Percentiles rank a stretch among this genome's conserved stretches.
phyloP scores from a whole-genome alignment of 257 asterid genomes.

The Lycium barbarum region DNA sequence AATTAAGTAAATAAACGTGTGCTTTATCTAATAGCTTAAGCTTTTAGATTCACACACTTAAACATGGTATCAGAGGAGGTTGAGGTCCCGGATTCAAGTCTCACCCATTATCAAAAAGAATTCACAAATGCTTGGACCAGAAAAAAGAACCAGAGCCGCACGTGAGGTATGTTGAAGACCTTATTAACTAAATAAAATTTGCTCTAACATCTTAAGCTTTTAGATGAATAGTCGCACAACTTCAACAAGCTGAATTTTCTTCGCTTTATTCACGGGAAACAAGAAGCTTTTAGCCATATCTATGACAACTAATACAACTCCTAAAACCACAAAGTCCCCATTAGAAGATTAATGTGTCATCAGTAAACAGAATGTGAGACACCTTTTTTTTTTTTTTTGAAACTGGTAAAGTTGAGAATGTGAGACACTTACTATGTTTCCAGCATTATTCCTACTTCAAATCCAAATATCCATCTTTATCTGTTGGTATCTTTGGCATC shows the following conservation, averaged over 20 bases:
- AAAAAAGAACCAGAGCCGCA: no score
- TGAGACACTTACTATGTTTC: no score
- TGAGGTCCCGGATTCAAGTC: not conserved
- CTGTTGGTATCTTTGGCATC: not conserved
- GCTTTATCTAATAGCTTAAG: not conserved
- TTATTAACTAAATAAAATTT: no score
- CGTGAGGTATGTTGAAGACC: no score
- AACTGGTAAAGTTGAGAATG: no score
- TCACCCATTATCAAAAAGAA: not conserved
- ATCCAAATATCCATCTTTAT: not conserved
- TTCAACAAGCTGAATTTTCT: not conserved
- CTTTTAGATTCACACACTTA: not conserved
- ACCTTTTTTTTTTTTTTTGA: no score
- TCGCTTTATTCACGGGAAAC: not conserved
- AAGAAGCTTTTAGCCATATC: not conserved
- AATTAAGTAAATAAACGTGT: not conserved
- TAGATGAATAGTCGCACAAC: not conserved
- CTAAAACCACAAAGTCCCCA: not conserved
- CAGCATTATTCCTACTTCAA: not conserved
- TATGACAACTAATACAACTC: not conserved
- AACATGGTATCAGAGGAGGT: not conserved
- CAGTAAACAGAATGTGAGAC: not conserved
- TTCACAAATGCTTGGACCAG: no score
- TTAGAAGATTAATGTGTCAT: not conserved
- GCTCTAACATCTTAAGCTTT: not conserved